Conservation (phyloP, 2,329 filamentous ascomycete genomes). For the Sclerotinia trifoliorum region DNA sequence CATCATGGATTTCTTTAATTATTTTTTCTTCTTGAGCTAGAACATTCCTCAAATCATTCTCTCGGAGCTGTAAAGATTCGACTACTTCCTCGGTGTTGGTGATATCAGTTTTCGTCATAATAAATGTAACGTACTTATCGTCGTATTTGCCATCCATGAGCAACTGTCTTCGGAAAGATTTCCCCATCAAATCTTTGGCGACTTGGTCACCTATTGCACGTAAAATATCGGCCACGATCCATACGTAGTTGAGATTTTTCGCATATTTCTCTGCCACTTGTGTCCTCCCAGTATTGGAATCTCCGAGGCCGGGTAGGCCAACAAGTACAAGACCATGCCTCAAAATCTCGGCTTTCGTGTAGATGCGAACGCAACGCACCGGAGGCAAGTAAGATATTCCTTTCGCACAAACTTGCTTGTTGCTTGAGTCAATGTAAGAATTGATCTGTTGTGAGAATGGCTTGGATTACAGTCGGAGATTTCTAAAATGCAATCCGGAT, state of each 20-base stretch:
- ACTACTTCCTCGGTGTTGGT: constrained; percentile 7
- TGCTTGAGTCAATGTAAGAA: background rate
- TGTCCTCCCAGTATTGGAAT: background rate
- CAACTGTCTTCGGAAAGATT: background rate
- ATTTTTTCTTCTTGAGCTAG: background rate
- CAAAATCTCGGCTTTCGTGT: background rate
- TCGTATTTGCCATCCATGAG: constrained; percentile 18
- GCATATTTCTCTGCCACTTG: background rate
- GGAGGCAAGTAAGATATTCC: constrained; percentile 1
- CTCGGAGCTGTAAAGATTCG: background rate
- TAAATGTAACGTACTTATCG: background rate
- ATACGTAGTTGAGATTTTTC: background rate
- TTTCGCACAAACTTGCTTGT: background rate
- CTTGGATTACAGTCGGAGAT: background rate
- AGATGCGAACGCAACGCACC: constrained; percentile 8
- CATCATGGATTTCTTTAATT: background rate
- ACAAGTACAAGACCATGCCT: constrained; percentile 12
- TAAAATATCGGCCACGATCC: constrained; percentile 13
- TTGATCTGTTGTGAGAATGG: background rate
- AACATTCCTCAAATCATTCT: background rate
- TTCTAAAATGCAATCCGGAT: background rate
- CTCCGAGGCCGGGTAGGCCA: constrained; percentile 10
- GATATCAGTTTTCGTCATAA: constrained; percentile 2
- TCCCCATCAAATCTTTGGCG: constrained; percentile 14
- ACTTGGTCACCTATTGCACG: constrained; percentile 6